phyloP scores from a whole-genome alignment of 495 filamentous ascomycete species.

The Penicillium pancosmium region DNA sequence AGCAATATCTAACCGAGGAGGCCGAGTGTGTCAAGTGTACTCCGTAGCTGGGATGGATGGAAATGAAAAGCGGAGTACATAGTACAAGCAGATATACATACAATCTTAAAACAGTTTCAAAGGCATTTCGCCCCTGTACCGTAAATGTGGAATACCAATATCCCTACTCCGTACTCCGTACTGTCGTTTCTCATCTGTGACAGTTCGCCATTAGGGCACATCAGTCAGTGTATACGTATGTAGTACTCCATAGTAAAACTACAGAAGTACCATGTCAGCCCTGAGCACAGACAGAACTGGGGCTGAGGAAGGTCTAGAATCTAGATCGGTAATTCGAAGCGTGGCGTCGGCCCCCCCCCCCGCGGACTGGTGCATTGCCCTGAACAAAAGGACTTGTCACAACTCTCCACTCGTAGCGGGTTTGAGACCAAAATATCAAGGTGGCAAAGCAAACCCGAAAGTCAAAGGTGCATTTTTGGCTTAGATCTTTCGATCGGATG shows the following conservation, averaged over 20 bases:
- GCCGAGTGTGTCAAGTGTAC: not conserved
- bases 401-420: constrained; percentile 3
- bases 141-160: no score
- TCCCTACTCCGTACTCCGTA: no score
- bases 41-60: not conserved
- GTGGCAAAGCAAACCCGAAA: constrained; percentile 1
- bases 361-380: not conserved
- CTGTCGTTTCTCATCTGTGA: no score
- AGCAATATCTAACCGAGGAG: constrained; percentile 1
- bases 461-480: not conserved
- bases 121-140: no score
- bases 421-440: not conserved
- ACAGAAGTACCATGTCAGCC: not conserved
- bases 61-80: no score
- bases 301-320: not conserved
- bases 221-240: not conserved
- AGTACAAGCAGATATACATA: no score
- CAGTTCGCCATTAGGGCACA: not conserved
- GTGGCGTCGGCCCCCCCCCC: constrained; percentile 2
- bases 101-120: no score
- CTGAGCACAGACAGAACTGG: no score
- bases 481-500: not conserved
- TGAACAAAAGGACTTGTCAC: constrained; percentile 13
- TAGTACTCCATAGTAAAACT: not conserved
- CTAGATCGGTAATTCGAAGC: constrained; percentile 10